Evolutionary conservation across 2,329 filamentous ascomycete species (phyloP).

Genomic region (Raffaelea ambrosiae): DNA sequence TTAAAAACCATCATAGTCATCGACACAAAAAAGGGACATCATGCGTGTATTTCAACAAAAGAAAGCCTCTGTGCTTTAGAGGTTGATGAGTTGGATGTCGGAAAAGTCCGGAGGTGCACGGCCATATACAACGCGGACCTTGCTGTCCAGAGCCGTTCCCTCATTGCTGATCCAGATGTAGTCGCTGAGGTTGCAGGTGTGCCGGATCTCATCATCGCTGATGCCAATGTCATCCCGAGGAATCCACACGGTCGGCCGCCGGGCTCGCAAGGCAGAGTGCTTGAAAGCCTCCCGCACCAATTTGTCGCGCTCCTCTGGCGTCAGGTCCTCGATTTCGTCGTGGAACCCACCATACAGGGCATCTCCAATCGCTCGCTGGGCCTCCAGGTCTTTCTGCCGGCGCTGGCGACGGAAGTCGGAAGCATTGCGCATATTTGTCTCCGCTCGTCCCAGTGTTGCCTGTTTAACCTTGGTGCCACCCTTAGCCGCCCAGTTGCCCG

Average conservation of each 20-base stretch:
- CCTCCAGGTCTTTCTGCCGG: slow-evolving; percentile 56
- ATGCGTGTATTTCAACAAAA: too few species aligned
- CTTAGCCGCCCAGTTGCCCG: slow-evolving; percentile 37
- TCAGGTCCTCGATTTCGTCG: slow-evolving; percentile 91
- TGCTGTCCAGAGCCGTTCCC: slow-evolving; percentile 78
- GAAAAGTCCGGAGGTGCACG: slow-evolving; percentile 84
- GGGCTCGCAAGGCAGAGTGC: slow-evolving; percentile 77
- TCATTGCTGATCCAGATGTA: slow-evolving; percentile 92
- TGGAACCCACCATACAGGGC: slow-evolving; percentile 80
- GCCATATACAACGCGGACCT: slow-evolving; percentile 74
- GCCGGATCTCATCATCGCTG: slow-evolving; percentile 79
- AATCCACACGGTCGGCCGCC: slow-evolving; percentile 86
- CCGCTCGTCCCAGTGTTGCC: slow-evolving; percentile 33
- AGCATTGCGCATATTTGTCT: slow-evolving; percentile 31
- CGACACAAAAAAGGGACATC: neutral
- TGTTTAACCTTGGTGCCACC: slow-evolving; percentile 41
- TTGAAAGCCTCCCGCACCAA: slow-evolving; percentile 84
- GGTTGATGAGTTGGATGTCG: slow-evolving; percentile 75
- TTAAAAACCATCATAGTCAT: too few species aligned
- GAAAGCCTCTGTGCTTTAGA: slow-evolving; percentile 35
- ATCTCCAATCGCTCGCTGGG: slow-evolving; percentile 64
- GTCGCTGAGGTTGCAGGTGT: slow-evolving; percentile 68
- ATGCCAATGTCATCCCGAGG: slow-evolving; percentile 84
- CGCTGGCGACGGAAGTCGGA: slow-evolving; percentile 39
- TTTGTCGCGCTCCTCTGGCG: slow-evolving; percentile 77